phyloP scores from a whole-genome alignment of 768 basidiomycete genomes.

The Sarcomyxa edulis region DNA sequence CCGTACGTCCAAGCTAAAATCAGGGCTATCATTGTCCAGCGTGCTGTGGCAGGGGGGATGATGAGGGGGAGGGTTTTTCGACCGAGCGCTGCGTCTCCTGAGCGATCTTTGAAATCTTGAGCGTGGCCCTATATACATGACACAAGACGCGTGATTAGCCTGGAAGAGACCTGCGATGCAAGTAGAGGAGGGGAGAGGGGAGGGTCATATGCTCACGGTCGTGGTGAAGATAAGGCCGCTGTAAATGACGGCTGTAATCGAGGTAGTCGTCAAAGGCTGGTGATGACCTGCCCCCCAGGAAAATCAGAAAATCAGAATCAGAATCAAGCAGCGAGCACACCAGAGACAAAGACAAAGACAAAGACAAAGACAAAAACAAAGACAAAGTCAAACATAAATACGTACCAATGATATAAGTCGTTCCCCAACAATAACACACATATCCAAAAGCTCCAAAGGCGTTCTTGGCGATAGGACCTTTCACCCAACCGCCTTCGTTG shows the following conservation, averaged over 20 bases:
- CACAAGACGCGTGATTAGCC: no score
- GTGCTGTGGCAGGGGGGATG: conserved; percentile 12
- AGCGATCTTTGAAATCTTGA: conserved; percentile 17
- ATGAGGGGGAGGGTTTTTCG: conserved; percentile 15
- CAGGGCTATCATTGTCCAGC: conserved; percentile 14
- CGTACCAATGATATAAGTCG: conserved; percentile 15
- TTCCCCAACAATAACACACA: conserved; percentile 17
- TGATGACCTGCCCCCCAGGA: conserved; percentile 8
- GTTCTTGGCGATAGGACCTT: conserved; percentile 13
- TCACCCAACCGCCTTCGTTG: conserved; percentile 14
- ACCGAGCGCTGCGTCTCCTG: conserved; percentile 16
- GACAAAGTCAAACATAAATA: neutral
- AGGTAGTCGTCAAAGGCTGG: conserved; percentile 9
- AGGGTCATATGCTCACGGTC: conserved; percentile 21
- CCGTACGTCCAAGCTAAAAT: conserved; percentile 10
- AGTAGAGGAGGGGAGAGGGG: conserved; percentile 2
- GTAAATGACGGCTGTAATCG: conserved; percentile 18
- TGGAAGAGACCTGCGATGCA: neutral
- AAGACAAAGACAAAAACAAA: neutral
- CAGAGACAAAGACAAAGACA: neutral
- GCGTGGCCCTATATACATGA: conserved; percentile 16
- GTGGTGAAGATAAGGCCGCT: conserved; percentile 29
- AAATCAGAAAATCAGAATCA: neutral
- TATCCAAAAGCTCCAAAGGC: conserved; percentile 15
- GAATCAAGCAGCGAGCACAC: no score